Conservation (phyloP, 208 protist species). For the Leishmania lainsoni region DNA sequence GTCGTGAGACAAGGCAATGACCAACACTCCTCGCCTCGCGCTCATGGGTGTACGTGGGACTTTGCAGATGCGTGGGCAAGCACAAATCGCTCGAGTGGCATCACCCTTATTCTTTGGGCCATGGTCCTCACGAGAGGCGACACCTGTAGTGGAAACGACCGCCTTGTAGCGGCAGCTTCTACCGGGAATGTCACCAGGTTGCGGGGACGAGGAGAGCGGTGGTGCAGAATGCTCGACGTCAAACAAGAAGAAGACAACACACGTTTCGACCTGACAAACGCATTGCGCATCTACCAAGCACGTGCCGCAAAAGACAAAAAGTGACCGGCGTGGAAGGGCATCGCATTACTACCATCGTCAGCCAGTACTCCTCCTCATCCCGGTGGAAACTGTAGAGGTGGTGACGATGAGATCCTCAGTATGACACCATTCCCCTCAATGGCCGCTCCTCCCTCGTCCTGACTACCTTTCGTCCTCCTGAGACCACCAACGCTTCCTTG, state of each 20-base stretch:
- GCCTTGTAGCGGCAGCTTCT: neutral
- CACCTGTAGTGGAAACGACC: neutral
- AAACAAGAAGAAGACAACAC: neutral
- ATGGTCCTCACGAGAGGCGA: neutral
- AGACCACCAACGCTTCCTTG: too few species aligned
- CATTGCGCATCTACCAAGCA: neutral
- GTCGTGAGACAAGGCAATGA: neutral
- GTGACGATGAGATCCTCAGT: neutral
- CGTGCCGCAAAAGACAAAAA: neutral
- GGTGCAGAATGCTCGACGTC: neutral
- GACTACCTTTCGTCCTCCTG: neutral
- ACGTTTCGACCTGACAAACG: neutral
- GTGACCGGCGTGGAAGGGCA: too few species aligned
- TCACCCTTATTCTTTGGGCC: neutral
- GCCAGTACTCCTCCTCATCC: too few species aligned
- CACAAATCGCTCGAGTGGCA: neutral
- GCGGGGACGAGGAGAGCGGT: neutral
- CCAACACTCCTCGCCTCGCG: neutral
- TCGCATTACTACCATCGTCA: too few species aligned
- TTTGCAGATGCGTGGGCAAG: neutral
- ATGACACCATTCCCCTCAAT: neutral
- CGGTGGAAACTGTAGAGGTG: too few species aligned
- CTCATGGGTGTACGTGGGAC: neutral
- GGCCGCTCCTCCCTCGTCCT: conserved; percentile 1
- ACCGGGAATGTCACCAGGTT: neutral